Percentiles rank a stretch among this genome's conserved stretches.
Conservation (phyloP, 768 basidiomycete genomes). For the Trametes elegans region DNA sequence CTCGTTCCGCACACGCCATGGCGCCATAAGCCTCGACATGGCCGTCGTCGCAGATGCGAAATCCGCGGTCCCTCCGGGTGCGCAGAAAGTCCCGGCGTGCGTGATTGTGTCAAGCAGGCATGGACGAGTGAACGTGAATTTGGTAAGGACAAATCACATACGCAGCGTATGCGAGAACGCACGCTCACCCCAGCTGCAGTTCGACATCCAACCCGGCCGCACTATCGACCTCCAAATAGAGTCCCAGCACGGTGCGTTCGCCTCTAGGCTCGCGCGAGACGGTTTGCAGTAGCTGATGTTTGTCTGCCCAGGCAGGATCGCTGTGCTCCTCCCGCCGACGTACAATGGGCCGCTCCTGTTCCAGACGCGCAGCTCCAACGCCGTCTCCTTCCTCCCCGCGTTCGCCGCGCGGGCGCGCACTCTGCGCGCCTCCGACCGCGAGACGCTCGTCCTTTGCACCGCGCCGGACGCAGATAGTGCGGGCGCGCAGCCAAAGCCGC, state of each 20-base stretch:
- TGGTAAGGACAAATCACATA: conserved; percentile 15
- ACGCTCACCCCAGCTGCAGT: neutral
- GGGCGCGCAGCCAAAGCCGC: conserved; percentile 1
- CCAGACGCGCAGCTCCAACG: neutral
- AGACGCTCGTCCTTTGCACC: conserved; percentile 17
- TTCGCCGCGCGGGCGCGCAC: conserved; percentile 21
- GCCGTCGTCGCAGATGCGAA: conserved; percentile 17
- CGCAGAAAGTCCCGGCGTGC: conserved; percentile 7
- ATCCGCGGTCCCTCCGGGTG: neutral
- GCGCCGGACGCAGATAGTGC: neutral
- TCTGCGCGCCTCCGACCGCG: conserved; percentile 16
- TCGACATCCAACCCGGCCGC: conserved; percentile 10
- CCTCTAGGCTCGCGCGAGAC: neutral
- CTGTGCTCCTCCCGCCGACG: conserved; percentile 21
- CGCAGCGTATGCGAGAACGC: neutral
- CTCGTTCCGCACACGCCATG: conserved; percentile 25
- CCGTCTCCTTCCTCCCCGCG: conserved; percentile 19
- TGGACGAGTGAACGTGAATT: conserved; percentile 23
- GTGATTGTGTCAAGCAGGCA: conserved; percentile 20
- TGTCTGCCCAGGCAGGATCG: conserved; percentile 6
- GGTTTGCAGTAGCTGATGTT: neutral
- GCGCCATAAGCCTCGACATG: conserved; percentile 24
- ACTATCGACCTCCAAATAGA: conserved; percentile 17
- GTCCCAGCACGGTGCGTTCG: conserved; percentile 3
- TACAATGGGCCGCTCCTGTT: conserved; percentile 20